Conservation (phyloP, 2,329 filamentous ascomycete genomes). For the Rhinocladiella similis region DNA sequence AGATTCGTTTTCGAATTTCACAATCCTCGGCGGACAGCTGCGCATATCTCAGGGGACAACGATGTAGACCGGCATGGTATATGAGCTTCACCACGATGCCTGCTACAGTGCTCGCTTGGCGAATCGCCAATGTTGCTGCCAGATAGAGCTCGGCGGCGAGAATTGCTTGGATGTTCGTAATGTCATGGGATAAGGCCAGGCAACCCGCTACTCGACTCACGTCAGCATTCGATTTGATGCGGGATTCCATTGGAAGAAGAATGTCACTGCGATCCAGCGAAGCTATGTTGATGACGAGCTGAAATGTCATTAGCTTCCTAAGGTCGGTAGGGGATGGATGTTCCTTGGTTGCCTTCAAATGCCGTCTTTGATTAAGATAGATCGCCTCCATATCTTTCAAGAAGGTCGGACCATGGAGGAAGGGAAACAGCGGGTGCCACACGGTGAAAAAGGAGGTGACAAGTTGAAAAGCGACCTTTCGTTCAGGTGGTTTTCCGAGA, state of each 20-base stretch:
- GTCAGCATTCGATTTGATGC: conserved; percentile 40
- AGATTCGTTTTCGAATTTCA: conserved; percentile 43
- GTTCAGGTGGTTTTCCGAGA: conserved; percentile 29
- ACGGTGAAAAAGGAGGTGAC: conserved; percentile 52
- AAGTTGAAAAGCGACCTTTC: conserved; percentile 41
- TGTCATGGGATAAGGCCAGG: conserved; percentile 27
- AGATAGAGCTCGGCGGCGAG: conserved; percentile 52
- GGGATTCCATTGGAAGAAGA: conserved; percentile 36
- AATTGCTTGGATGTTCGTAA: conserved; percentile 50
- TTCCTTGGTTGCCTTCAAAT: conserved; percentile 33
- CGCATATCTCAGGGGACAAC: conserved; percentile 53
- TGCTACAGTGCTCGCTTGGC: conserved; percentile 50
- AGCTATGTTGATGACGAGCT: conserved; percentile 54
- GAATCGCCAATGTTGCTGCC: conserved; percentile 49
- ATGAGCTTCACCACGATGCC: conserved; percentile 50
- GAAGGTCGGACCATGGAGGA: conserved; percentile 53
- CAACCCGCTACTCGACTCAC: conserved; percentile 32
- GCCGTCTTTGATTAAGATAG: conserved; percentile 35
- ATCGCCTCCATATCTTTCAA: conserved; percentile 46
- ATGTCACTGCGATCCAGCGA: conserved; percentile 36
- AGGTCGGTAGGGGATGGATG: conserved; percentile 25
- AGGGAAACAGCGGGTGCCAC: conserved; percentile 56
- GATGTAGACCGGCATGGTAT: conserved; percentile 52
- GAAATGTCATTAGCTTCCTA: conserved; percentile 44
- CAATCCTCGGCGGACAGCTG: conserved; percentile 45